phyloP scores from a whole-genome alignment of 2,329 filamentous ascomycete genomes.

The Cadophora luteo-olivacea region DNA sequence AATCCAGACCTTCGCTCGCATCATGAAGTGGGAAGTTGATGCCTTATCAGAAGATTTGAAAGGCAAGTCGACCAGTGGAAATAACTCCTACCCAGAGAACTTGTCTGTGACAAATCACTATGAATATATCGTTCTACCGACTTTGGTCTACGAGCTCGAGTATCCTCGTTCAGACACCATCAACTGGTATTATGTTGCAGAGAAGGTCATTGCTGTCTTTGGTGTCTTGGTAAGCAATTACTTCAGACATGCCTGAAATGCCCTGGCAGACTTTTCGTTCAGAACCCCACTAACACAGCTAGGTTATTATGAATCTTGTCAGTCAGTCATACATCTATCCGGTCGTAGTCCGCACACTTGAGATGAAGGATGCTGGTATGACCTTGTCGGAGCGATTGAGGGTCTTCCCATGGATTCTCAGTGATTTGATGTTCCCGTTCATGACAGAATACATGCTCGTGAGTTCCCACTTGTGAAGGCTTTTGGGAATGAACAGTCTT shows the following conservation, averaged over 20 bases:
- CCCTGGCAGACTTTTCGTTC: too few species aligned
- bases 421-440: slow-evolving; percentile 78
- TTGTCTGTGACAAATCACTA: slow-evolving; percentile 69
- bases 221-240: slow-evolving; percentile 61
- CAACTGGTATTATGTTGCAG: slow-evolving; percentile 76
- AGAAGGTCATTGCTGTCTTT: slow-evolving; percentile 74
- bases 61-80: slow-evolving; percentile 59
- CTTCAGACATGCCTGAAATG: too few species aligned
- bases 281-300: too few species aligned
- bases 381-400: slow-evolving; percentile 65
- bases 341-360: slow-evolving; percentile 69
- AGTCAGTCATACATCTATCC: slow-evolving; percentile 81
- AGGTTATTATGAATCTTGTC: slow-evolving; percentile 76
- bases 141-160: slow-evolving; percentile 79
- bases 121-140: slow-evolving; percentile 78
- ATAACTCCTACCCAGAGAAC: slow-evolving; percentile 70
- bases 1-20: slow-evolving; percentile 65
- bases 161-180: slow-evolving; percentile 75
- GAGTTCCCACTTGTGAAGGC: slow-evolving; percentile 11
- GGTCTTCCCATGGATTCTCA: slow-evolving; percentile 77
- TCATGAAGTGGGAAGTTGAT: slow-evolving; percentile 68
- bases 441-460: slow-evolving; percentile 73
- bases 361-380: slow-evolving; percentile 71
- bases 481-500: too few species aligned
- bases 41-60: slow-evolving; percentile 66